These are phyloP conservation scores for Venustampulla echinocandica DNA, from an alignment of 495 filamentous ascomycete species.

Conservation along the genomic window DNA sequence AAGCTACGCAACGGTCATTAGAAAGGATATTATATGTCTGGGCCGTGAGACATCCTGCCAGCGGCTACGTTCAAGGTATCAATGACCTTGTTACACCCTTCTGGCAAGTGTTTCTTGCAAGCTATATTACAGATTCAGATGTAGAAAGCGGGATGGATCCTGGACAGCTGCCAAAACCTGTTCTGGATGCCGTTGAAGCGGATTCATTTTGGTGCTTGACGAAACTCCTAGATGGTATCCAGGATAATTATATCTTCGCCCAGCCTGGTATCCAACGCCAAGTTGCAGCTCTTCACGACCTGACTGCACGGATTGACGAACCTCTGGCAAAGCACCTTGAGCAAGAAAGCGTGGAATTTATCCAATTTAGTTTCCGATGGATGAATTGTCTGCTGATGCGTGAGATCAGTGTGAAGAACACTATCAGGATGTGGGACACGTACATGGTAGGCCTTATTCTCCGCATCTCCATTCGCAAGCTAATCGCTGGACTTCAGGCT, in stretches of 20 bases:
- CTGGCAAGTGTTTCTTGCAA: slow-evolving; percentile 91
- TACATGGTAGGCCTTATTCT: slow-evolving; percentile 62
- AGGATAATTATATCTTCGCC: slow-evolving; percentile 97
- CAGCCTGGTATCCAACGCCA: slow-evolving; percentile 95
- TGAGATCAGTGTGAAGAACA: slow-evolving; percentile 91
- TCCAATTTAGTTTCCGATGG: slow-evolving; percentile 98
- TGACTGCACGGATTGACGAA: slow-evolving; percentile 82
- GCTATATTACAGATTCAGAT: slow-evolving; percentile 88
- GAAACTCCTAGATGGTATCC: slow-evolving; percentile 92
- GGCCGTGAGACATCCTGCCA: slow-evolving; percentile 94
- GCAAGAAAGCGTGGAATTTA: slow-evolving; percentile 88
- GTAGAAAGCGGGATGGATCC: slow-evolving; percentile 94
- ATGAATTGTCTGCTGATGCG: slow-evolving; percentile 99
- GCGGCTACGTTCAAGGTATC: slow-evolving; percentile 96
- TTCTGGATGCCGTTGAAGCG: slow-evolving; percentile 93
- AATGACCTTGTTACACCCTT: slow-evolving; percentile 97
- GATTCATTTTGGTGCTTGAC: slow-evolving; percentile 98
- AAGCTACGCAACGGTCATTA: slow-evolving; percentile 86
- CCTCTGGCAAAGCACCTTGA: slow-evolving; percentile 81
- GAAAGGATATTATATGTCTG: slow-evolving; percentile 95
- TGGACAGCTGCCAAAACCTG: slow-evolving; percentile 79
- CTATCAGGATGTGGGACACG: slow-evolving; percentile 98
- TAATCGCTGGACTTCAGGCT: no score
- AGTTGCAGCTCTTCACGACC: slow-evolving; percentile 76
- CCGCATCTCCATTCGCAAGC: slow-evolving; percentile 3